These are phyloP conservation scores for Plenodomus lindquistii DNA, from an alignment of 2,329 filamentous ascomycete genomes.

Conservation along the genomic window DNA sequence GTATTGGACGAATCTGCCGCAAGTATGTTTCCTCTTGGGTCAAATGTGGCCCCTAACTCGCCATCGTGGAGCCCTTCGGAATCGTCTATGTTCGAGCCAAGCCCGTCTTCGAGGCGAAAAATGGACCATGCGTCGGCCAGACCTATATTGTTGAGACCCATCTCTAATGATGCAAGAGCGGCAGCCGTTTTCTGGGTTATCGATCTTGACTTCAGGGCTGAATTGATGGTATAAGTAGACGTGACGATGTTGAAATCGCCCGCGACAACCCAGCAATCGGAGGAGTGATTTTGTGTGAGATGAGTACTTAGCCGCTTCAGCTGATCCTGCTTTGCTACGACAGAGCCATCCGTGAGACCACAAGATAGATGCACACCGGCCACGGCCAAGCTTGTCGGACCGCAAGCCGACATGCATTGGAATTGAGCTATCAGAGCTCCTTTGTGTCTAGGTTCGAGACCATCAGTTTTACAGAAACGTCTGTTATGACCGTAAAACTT, in stretches of 20 bases:
- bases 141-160: conserved; percentile 49
- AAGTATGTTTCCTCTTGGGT: conserved; percentile 61
- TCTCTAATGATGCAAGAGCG: conserved; percentile 54
- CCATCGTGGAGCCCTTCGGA: conserved; percentile 54
- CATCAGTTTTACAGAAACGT: too few species aligned
- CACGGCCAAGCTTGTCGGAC: conserved; percentile 49
- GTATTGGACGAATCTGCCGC: conserved; percentile 59
- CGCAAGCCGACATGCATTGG: conserved; percentile 29
- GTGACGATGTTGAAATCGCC: conserved; percentile 69
- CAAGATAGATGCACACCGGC: conserved; percentile 65
- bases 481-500: too few species aligned
- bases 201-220: conserved; percentile 56
- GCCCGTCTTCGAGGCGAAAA: conserved; percentile 50
- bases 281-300: conserved; percentile 48
- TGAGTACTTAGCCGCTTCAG: conserved; percentile 56
- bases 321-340: conserved; percentile 62
- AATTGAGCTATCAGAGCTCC: conserved; percentile 58
- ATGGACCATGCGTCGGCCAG: conserved; percentile 59
- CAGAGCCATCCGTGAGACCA: conserved; percentile 62
- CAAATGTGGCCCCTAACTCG: conserved; percentile 68
- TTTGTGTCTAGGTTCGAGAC: conserved; percentile 59
- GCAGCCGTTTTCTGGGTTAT: conserved; percentile 57
- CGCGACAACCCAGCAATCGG: conserved; percentile 59
- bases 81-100: conserved; percentile 37
- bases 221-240: conserved; percentile 59